Conservation (phyloP, 2,329 filamentous ascomycete species). For the Westerdykella aurantiaca region DNA sequence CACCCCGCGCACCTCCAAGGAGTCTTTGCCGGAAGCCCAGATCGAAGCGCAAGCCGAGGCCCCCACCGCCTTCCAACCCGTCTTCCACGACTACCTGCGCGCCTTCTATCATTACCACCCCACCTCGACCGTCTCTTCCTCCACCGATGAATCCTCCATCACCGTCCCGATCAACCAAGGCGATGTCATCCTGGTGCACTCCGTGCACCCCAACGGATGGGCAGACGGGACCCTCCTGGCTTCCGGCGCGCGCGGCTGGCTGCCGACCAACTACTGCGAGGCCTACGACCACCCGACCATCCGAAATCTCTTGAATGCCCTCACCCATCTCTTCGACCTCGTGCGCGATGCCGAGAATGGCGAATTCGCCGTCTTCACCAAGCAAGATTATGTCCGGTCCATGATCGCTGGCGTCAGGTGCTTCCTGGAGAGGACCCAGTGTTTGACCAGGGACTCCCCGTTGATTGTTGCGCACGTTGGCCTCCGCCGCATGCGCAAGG, state of each 20-base stretch:
- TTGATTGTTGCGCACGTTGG: conserved; percentile 70
- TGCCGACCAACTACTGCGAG: conserved; percentile 98
- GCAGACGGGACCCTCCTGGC: conserved; percentile 87
- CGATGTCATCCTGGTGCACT: conserved; percentile 90
- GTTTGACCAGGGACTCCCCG: conserved; percentile 73
- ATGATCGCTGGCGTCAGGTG: conserved; percentile 90
- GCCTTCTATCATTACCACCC: conserved; percentile 92
- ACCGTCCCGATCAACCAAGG: conserved; percentile 85
- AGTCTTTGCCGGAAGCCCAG: conserved; percentile 51
- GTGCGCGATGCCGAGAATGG: conserved; percentile 71
- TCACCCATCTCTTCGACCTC: conserved; percentile 89
- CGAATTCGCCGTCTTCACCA: conserved; percentile 72
- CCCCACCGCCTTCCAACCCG: conserved; percentile 35
- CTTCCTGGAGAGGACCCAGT: conserved; percentile 84
- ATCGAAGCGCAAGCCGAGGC: no score
- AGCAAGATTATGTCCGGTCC: conserved; percentile 89
- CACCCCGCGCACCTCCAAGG: conserved; percentile 64
- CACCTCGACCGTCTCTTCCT: conserved; percentile 67
- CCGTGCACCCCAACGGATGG: conserved; percentile 97
- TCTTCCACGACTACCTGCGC: conserved; percentile 91
- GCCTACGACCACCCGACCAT: conserved; percentile 87
- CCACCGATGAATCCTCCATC: conserved; percentile 59
- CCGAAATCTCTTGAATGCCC: conserved; percentile 73
- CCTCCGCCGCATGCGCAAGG: conserved; percentile 76
- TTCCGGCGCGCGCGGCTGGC: conserved; percentile 84